Evolutionary conservation across 2,329 filamentous ascomycete genomes (phyloP), one percentile per base, ranked within the genome.

Genomic region (Ascocoryne sarcoides): DNA sequence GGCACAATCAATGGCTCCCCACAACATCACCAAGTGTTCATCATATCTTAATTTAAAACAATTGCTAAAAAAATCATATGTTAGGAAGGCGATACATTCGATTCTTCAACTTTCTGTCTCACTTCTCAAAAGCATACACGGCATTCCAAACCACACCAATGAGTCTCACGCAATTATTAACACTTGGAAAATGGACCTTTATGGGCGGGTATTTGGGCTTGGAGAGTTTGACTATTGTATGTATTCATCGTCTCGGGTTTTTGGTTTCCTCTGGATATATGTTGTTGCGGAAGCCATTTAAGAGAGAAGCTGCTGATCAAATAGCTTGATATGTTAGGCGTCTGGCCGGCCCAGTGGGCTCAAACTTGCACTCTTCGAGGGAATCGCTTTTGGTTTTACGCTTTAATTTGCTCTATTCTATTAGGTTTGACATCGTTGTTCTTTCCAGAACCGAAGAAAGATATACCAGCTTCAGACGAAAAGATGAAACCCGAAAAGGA

Each of bases 361-460:
- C 50, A 52, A n/a, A 51, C 47, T 18, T 52, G 82, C 3, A 66
- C 75, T 33, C 45, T 70, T 16, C 78, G 86, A 60, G 75, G 73
- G 0, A 76, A 83, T 61, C 71, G 76, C 38, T 79, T 82, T 60
- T 88, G 83, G 83, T 73, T 85, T 47, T 73, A 78, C 29, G 71
- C 2, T 53, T 65, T 17, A 62, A 65, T 2, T 20, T 66, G 21
- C 48, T 74, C 44, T 60, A 65, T 54, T 8, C 45, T 55, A 75
- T 10, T 64, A 9, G 58, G 62, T 4, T 41, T 26, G 7, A 26
- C 12, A 26, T 7, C 45, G n/a, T 36, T 48, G 29, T 43, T 49
- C 14, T 32, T 51, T 8, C 33, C 32, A 8, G 21, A n/a, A 10
- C 28, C 2, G 5, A 19, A 20, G 39, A 31, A 20, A 21, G 20